These are phyloP conservation scores for Ormosia emarginata DNA, from an alignment of 306 rosid species.

Conservation along the genomic window DNA sequence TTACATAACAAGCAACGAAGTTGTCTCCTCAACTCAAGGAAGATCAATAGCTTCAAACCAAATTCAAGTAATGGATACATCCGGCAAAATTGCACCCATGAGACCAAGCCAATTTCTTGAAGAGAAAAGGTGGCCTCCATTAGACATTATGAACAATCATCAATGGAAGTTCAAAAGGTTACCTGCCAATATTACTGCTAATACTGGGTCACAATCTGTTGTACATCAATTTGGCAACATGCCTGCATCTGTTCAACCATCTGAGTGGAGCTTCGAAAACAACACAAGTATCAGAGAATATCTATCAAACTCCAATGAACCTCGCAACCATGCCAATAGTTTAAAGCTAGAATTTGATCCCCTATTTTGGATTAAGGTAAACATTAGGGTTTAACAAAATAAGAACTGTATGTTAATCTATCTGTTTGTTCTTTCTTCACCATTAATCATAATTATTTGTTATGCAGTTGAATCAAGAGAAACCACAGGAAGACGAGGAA, in stretches of 20 bases:
- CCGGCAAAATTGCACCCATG: slow-evolving; percentile 36
- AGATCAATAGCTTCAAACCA: slow-evolving; percentile 25
- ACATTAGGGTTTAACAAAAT: not conserved
- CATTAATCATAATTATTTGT: not conserved
- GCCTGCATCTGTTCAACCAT: slow-evolving; percentile 13
- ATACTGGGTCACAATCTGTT: slow-evolving; percentile 9
- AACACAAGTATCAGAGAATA: slow-evolving; percentile 19
- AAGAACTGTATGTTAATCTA: too few species aligned
- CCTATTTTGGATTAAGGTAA: slow-evolving; percentile 50
- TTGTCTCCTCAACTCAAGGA: slow-evolving; percentile 29
- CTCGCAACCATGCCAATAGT: slow-evolving; percentile 5
- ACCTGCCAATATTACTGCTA: slow-evolving; percentile 9
- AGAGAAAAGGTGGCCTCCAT: slow-evolving; percentile 53
- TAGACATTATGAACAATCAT: slow-evolving; percentile 16
- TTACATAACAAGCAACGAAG: slow-evolving; percentile 24
- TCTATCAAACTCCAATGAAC: slow-evolving; percentile 24
- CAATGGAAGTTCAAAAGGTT: slow-evolving; percentile 25
- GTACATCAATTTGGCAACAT: slow-evolving; percentile 25
- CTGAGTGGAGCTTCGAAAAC: slow-evolving; percentile 24
- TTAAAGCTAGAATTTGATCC: slow-evolving; percentile 34
- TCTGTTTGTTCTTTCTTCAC: not conserved
- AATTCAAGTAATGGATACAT: slow-evolving; percentile 15
- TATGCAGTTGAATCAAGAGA: slow-evolving; percentile 48
- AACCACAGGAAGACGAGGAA: slow-evolving; percentile 26
- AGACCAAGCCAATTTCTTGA: slow-evolving; percentile 56